Conservation (phyloP, 2,329 filamentous ascomycete species). For the Colletotrichum sp. region DNA sequence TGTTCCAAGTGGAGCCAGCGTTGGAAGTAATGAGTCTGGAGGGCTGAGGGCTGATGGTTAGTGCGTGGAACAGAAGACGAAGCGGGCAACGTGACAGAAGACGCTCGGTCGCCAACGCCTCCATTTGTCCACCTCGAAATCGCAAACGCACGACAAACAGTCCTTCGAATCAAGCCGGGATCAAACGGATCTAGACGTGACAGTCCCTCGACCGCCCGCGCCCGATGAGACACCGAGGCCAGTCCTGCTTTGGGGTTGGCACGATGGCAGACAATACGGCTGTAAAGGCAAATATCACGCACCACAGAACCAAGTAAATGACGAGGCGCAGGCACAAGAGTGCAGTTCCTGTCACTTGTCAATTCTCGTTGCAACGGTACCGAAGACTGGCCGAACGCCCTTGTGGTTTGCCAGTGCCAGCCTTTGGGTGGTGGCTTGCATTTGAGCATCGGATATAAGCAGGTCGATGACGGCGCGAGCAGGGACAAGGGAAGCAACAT, state of each 20-base stretch:
- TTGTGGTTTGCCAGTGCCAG: not conserved
- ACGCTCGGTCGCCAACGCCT: not conserved
- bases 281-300: not conserved
- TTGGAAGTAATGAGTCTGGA: not conserved
- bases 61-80: not conserved
- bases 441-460: not conserved
- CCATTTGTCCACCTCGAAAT: not conserved
- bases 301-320: not conserved
- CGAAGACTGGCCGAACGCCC: not conserved
- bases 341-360: slow-evolving; percentile 13
- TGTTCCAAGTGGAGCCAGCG: not conserved
- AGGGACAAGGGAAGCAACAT: not conserved
- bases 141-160: not conserved
- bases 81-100: not conserved
- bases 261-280: not conserved
- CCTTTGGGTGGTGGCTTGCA: not conserved
- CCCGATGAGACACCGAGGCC: not conserved
- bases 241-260: not conserved
- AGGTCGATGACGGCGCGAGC: not conserved
- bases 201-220: not conserved
- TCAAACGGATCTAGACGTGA: not conserved
- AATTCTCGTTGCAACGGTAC: slow-evolving; percentile 1
- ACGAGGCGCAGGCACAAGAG: slow-evolving; percentile 1
- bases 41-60: not conserved
- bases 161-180: not conserved